Base-by-base conservation (phyloP, 1,284 basidiomycete genomes). In the Pseudozyma pruni region DNA sequence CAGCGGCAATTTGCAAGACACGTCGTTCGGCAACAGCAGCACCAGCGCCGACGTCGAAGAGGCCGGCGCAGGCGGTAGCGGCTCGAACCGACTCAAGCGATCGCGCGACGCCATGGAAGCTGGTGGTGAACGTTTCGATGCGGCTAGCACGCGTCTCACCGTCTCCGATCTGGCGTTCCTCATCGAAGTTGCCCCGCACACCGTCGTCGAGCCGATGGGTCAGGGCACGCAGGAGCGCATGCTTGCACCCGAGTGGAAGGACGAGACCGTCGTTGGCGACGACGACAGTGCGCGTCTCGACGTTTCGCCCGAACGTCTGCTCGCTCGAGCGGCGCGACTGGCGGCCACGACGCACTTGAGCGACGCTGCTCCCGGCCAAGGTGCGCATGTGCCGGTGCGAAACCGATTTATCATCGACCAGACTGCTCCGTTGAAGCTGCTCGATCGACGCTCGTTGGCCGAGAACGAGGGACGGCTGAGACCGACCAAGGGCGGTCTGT, bases 171-270 rank as follows among this genome's bases (percentile, higher is more conserved):
- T 81, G 29, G 60, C 72, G 1, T 76, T 81, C 42, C 42, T 80
- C 16, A 55, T 82, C 27, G 70, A 75, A 31, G 53, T 81, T 4
- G 66, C 75, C 0, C 81, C 81, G 17, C 74, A 77, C 35, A 68
- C 74, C 0, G 66, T 80, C 19, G 75, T 82, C 20, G 80, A 82
- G 52, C 78, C 81, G 2, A 60, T 81, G 38, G 81, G 81, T 4
- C 71, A 76, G 37, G 74, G 78, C 8, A 62, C 78, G n/a, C 61
- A 72, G 19, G 79, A 80, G 48, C 67, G 79, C 2, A 56, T 81
- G 38, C 58, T 81, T 2, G 72, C 67, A 4, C 72, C 80, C 2
- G 80, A 80, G 14, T 71, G 59, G 58, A 51, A 50, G 14, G 68
- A 74, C 27, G 64, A 72, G 8, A 22, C 25, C 2, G 20, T 47